phyloP scores from a whole-genome alignment of 371 early-diverging fungal genomes.

The Blyttiomyces sp. region DNA sequence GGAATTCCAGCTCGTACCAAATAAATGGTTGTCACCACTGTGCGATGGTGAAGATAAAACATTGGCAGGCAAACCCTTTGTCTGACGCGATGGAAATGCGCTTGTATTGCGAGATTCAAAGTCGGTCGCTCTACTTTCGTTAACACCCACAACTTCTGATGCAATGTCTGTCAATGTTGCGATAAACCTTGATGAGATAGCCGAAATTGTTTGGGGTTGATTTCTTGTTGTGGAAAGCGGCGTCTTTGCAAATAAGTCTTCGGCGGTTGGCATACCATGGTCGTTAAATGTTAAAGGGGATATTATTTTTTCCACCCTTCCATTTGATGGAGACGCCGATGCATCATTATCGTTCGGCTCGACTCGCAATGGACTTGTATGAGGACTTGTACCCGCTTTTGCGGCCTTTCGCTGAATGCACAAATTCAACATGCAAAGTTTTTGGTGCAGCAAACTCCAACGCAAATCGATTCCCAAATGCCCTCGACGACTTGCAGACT shows the following conservation, averaged over 20 bases:
- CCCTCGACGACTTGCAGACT: background rate
- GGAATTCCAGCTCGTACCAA: slow-evolving; percentile 30
- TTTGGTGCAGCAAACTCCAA: slow-evolving; percentile 76
- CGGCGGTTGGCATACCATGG: too few species aligned
- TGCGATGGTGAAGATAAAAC: too few species aligned
- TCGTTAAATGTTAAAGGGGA: too few species aligned
- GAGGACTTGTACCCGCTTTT: background rate
- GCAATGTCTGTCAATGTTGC: background rate
- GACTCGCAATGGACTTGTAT: background rate
- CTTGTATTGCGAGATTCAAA: too few species aligned
- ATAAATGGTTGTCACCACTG: too few species aligned
- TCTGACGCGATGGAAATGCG: too few species aligned
- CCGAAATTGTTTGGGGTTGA: too few species aligned
- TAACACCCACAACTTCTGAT: background rate
- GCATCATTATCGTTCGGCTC: background rate
- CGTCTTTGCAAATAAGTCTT: too few species aligned
- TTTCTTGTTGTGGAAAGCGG: too few species aligned
- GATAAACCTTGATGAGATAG: background rate
- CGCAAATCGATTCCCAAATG: slow-evolving; percentile 64
- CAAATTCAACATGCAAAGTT: slow-evolving; percentile 87
- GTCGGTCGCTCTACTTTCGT: background rate
- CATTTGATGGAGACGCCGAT: slow-evolving; percentile 1
- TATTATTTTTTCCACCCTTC: too few species aligned
- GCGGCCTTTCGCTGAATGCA: slow-evolving; percentile 50
- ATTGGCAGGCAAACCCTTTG: too few species aligned